Percentiles rank a stretch among this genome's conserved stretches.
These are phyloP conservation scores for Colletotrichum echinochloae DNA, from an alignment of 2,329 filamentous ascomycete genomes.

Conservation along the genomic window DNA sequence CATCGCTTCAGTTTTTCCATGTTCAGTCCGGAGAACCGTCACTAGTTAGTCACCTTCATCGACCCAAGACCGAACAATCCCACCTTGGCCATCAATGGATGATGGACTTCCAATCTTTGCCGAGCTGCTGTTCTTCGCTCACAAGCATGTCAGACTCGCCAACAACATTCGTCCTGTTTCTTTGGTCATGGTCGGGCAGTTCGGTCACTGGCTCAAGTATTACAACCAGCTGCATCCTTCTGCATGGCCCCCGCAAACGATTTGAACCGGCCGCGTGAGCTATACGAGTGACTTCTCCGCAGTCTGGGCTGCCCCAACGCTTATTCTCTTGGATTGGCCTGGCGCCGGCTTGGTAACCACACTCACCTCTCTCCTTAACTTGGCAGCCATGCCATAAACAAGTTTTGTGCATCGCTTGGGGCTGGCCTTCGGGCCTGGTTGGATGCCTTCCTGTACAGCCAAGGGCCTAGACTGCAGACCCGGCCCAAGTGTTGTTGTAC, in stretches of 20 bases:
- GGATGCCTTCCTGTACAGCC: conserved; percentile 39
- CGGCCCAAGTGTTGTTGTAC: conserved; percentile 17
- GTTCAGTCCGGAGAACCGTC: neutral
- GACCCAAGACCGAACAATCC: neutral
- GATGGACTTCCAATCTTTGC: conserved; percentile 24
- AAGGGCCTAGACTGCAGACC: conserved; percentile 26
- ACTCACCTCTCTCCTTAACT: neutral
- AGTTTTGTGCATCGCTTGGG: conserved; percentile 31
- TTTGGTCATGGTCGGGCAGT: neutral
- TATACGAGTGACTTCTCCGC: neutral
- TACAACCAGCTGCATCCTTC: neutral
- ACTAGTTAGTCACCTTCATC: conserved; percentile 7
- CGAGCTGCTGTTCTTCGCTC: neutral
- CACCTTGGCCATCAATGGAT: conserved; percentile 15
- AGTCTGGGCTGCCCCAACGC: neutral
- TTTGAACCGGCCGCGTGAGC: conserved; percentile 5
- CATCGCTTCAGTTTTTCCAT: neutral
- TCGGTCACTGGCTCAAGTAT: neutral
- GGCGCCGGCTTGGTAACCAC: conserved; percentile 5
- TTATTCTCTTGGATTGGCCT: conserved; percentile 10
- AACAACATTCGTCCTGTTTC: neutral
- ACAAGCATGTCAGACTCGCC: conserved; percentile 9
- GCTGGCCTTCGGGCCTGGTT: conserved; percentile 15
- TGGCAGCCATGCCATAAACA: conserved; percentile 31
- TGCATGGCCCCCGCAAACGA: neutral